Conservation (phyloP, 805 yeast genomes). For the Suhomyces pyralidae region DNA sequence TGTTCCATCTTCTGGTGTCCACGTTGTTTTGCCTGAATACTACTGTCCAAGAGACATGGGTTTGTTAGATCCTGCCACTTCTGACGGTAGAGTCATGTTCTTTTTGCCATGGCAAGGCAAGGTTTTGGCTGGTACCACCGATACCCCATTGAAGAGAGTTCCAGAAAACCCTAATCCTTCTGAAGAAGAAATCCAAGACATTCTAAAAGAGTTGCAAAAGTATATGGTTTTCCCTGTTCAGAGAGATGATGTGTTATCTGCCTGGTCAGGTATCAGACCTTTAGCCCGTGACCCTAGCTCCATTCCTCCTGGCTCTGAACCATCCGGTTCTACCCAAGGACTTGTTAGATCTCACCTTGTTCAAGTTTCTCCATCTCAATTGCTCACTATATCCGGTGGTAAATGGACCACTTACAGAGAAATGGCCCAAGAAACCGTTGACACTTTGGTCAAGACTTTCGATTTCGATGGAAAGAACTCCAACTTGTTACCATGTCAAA, state of each 20-base stretch:
- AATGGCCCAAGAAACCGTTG: slow-evolving; percentile 94
- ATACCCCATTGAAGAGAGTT: slow-evolving; percentile 71
- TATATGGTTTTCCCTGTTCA: slow-evolving; percentile 85
- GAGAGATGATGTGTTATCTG: slow-evolving; percentile 86
- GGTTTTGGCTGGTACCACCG: slow-evolving; percentile 95
- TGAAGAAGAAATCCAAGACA: slow-evolving; percentile 86
- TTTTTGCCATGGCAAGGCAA: slow-evolving; percentile 98
- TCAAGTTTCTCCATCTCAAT: slow-evolving; percentile 66
- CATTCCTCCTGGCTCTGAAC: slow-evolving; percentile 43
- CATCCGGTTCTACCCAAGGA: slow-evolving; percentile 66
- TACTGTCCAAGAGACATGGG: slow-evolving; percentile 89
- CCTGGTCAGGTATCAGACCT: slow-evolving; percentile 98
- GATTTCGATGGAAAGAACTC: slow-evolving; percentile 33
- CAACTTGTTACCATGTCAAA: slow-evolving; percentile 44
- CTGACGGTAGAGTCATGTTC: slow-evolving; percentile 95
- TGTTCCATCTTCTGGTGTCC: slow-evolving; percentile 94
- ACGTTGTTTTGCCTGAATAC: slow-evolving; percentile 85
- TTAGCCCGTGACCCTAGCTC: slow-evolving; percentile 78
- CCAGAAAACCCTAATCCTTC: slow-evolving; percentile 79
- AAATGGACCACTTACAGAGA: slow-evolving; percentile 98
- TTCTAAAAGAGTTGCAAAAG: slow-evolving; percentile 81
- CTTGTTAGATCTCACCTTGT: slow-evolving; percentile 88
- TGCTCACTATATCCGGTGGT: slow-evolving; percentile 92
- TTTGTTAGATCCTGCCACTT: slow-evolving; percentile 83
- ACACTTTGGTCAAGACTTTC: slow-evolving; percentile 56